A percentile compares a stretch with the other conserved stretches of the same genome.
These are phyloP conservation scores for Monilinia fructigena DNA, from an alignment of 2,329 filamentous ascomycete species.

Conservation along the genomic window DNA sequence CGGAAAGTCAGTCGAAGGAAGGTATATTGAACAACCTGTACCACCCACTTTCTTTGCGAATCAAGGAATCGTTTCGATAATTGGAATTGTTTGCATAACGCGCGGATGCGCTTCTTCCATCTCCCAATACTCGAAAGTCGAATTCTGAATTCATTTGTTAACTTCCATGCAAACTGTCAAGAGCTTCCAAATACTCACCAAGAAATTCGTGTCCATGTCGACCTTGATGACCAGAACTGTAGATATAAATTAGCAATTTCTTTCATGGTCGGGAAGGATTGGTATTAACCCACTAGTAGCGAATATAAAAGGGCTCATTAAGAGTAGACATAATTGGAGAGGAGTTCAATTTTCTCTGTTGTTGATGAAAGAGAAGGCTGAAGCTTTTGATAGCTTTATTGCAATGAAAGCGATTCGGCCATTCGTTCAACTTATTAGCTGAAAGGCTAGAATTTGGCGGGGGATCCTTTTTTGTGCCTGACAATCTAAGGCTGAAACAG, in stretches of 20 bases:
- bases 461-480: slow-evolving; percentile 12
- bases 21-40: slow-evolving; percentile 9
- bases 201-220: slow-evolving; percentile 98
- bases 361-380: slow-evolving; percentile 28
- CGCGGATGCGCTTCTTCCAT: slow-evolving; percentile 88
- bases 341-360: slow-evolving; percentile 10
- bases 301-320: slow-evolving; percentile 83
- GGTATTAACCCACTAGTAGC: slow-evolving; percentile 78
- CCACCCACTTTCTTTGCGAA: slow-evolving; percentile 94
- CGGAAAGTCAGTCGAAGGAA: slow-evolving; percentile 19
- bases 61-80: slow-evolving; percentile 96
- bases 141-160: slow-evolving; percentile 65
- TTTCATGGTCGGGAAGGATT: background rate
- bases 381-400: slow-evolving; percentile 26
- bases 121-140: slow-evolving; percentile 88
- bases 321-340: slow-evolving; percentile 40
- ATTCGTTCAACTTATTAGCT: background rate
- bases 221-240: slow-evolving; percentile 92
- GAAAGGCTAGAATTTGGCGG: slow-evolving; percentile 20
- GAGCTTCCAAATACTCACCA: slow-evolving; percentile 53
- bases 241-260: slow-evolving; percentile 27
- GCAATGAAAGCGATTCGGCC: background rate
- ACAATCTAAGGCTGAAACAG: slow-evolving; percentile 22
- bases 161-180: slow-evolving; percentile 13
- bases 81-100: slow-evolving; percentile 99